Percentiles rank a stretch among this genome's conserved stretches.
These are phyloP conservation scores for Hydnomerulius pinastri DNA, from an alignment of 768 basidiomycete genomes.

Conservation along the genomic window DNA sequence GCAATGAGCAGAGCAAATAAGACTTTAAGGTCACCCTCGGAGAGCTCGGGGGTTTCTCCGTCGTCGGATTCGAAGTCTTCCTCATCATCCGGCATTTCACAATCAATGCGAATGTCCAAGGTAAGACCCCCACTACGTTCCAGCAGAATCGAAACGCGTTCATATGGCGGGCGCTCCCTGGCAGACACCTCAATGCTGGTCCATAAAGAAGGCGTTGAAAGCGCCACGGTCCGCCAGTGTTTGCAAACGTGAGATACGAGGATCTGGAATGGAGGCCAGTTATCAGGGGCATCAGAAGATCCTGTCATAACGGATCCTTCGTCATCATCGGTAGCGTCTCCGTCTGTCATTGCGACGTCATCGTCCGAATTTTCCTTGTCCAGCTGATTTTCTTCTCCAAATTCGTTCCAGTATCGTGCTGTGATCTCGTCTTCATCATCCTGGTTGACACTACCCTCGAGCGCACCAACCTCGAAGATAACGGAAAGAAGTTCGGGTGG, in stretches of 20 bases:
- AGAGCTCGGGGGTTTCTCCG: slow-evolving; percentile 21
- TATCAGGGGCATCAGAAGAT: neutral
- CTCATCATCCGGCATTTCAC: slow-evolving; percentile 32
- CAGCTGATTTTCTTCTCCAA: slow-evolving; percentile 37
- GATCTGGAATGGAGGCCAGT: slow-evolving; percentile 45
- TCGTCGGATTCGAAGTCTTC: slow-evolving; percentile 24
- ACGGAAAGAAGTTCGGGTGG: slow-evolving; percentile 58
- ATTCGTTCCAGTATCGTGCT: slow-evolving; percentile 7
- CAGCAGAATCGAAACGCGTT: slow-evolving; percentile 46
- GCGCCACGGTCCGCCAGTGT: slow-evolving; percentile 56
- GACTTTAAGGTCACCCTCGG: slow-evolving; percentile 20
- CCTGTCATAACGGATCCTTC: slow-evolving; percentile 3
- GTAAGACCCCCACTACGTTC: slow-evolving; percentile 56
- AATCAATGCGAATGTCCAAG: slow-evolving; percentile 54
- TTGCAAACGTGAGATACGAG: slow-evolving; percentile 63
- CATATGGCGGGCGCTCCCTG: slow-evolving; percentile 41
- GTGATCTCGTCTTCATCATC: slow-evolving; percentile 35
- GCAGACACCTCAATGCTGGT: slow-evolving; percentile 36
- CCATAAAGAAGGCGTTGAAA: slow-evolving; percentile 61
- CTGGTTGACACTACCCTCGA: slow-evolving; percentile 37
- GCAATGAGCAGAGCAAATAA: slow-evolving; percentile 47
- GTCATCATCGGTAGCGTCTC: slow-evolving; percentile 5
- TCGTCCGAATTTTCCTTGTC: slow-evolving; percentile 18
- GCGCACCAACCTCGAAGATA: slow-evolving; percentile 53
- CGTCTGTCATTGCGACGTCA: neutral